These are phyloP conservation scores for Teratosphaeria zuluensis DNA, from an alignment of 2,329 filamentous ascomycete genomes.

Conservation along the genomic window DNA sequence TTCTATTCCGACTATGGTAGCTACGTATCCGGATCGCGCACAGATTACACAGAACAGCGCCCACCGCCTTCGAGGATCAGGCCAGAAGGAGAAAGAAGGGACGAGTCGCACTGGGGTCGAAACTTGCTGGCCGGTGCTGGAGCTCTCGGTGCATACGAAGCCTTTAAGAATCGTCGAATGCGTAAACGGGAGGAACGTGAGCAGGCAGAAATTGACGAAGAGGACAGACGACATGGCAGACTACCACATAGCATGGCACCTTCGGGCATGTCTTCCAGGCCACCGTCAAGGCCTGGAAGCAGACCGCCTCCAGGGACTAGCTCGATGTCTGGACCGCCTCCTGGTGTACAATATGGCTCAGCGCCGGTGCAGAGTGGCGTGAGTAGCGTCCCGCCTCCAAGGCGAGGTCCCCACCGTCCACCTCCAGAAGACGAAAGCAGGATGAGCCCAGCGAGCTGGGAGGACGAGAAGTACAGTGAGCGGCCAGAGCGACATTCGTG, in stretches of 20 bases:
- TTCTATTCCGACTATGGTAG: slow-evolving; percentile 48
- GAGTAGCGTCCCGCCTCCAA: slow-evolving; percentile 2
- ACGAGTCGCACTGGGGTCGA: slow-evolving; percentile 28
- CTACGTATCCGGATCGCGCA: slow-evolving; percentile 46
- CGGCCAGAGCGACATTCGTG: slow-evolving; percentile 27
- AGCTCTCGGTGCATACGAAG: slow-evolving; percentile 48
- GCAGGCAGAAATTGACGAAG: slow-evolving; percentile 6
- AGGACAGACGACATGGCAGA: slow-evolving; percentile 2
- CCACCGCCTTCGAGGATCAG: slow-evolving; percentile 14
- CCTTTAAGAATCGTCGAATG: slow-evolving; percentile 33
- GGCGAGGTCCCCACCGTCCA: neutral
- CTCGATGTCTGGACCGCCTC: slow-evolving; percentile 1
- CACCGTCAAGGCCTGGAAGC: slow-evolving; percentile 8
- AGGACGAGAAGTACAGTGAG: slow-evolving; percentile 35
- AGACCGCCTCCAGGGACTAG: slow-evolving; percentile 6
- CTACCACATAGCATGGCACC: neutral
- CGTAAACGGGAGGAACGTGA: slow-evolving; percentile 26
- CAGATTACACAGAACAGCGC: slow-evolving; percentile 37
- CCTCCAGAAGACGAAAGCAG: slow-evolving; percentile 8
- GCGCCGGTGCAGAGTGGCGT: slow-evolving; percentile 4
- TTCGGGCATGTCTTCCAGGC: neutral
- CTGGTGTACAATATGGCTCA: slow-evolving; percentile 7
- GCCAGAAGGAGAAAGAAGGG: slow-evolving; percentile 4
- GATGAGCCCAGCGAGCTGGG: slow-evolving; percentile 22
- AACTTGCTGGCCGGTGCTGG: slow-evolving; percentile 45